A percentile compares a stretch with the other conserved stretches of the same genome.
Evolutionary conservation across 805 yeast genomes (phyloP).

Genomic region (Cyberlindnera sargentensis): DNA sequence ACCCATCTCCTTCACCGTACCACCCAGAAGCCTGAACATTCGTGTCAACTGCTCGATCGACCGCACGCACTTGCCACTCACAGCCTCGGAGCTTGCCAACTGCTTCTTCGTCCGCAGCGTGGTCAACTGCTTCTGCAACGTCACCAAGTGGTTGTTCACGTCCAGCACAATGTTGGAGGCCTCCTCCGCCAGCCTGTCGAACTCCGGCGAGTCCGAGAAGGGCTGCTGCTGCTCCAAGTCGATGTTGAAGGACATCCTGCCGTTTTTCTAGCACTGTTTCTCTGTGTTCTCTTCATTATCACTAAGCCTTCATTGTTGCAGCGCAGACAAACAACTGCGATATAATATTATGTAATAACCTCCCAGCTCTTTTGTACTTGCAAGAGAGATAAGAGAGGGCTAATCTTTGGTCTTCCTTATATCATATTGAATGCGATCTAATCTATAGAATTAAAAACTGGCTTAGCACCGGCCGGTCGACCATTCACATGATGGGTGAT

Average conservation of each 20-base stretch:
- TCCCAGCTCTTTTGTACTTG: no score
- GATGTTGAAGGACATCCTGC: constrained; percentile 22
- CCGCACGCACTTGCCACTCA: constrained; percentile 36
- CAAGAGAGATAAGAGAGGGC: no score
- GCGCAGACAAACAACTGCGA: no score
- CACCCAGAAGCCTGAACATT: constrained; percentile 39
- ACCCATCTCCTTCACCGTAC: constrained; percentile 34
- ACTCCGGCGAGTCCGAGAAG: constrained; percentile 46
- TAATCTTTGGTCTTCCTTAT: no score
- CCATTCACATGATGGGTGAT: no score
- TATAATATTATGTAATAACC: no score
- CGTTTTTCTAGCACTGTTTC: background rate
- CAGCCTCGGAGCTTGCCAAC: constrained; percentile 24
- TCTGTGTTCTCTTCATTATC: background rate
- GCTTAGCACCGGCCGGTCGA: no score
- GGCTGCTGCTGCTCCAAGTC: constrained; percentile 22
- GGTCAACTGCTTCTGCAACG: constrained; percentile 39
- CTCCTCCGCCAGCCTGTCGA: constrained; percentile 37
- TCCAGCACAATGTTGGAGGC: constrained; percentile 42
- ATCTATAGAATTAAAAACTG: no score
- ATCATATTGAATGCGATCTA: no score
- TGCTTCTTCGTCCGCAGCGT: constrained; percentile 22
- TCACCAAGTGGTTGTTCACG: constrained; percentile 45
- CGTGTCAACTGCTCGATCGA: constrained; percentile 45
- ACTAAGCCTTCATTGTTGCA: no score